These are phyloP conservation scores for Mycena epipterygia DNA, from an alignment of 768 basidiomycete genomes.

Conservation along the genomic window DNA sequence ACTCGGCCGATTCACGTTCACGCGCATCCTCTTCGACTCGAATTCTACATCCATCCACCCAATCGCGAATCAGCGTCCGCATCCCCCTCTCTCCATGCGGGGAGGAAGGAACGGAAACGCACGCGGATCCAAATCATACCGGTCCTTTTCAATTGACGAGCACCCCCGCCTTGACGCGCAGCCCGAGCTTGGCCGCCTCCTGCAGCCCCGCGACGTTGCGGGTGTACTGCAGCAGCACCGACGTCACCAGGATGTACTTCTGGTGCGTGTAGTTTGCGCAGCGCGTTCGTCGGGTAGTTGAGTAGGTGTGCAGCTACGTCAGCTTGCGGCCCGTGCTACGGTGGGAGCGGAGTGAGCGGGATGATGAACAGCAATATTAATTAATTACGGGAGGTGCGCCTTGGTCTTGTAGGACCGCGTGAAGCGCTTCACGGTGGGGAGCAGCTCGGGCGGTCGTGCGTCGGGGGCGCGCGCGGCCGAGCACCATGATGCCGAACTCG, in stretches of 20 bases:
- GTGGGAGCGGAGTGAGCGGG: slow-evolving; percentile 47
- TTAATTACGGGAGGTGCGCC: background rate
- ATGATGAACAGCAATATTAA: background rate
- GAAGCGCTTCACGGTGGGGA: slow-evolving; percentile 91
- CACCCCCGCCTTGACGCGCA: too few species aligned
- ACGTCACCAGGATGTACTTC: slow-evolving; percentile 97
- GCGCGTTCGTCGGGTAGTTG: slow-evolving; percentile 96
- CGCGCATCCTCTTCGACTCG: slow-evolving; percentile 47
- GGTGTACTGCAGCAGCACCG: slow-evolving; percentile 92
- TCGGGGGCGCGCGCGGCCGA: slow-evolving; percentile 91
- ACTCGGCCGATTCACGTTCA: slow-evolving; percentile 92
- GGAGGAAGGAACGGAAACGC: too few species aligned
- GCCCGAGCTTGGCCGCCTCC: too few species aligned
- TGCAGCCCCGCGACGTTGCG: too few species aligned
- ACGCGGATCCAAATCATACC: too few species aligned
- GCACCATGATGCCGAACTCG: slow-evolving; percentile 94
- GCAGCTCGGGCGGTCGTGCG: slow-evolving; percentile 88
- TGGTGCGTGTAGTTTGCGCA: slow-evolving; percentile 93
- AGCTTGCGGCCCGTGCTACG: slow-evolving; percentile 97
- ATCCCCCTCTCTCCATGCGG: too few species aligned
- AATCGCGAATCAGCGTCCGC: too few species aligned
- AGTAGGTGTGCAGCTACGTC: slow-evolving; percentile 99
- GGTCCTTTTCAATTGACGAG: too few species aligned
- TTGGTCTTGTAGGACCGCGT: slow-evolving; percentile 86
- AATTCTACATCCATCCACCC: too few species aligned